phyloP scores from a whole-genome alignment of 2,329 filamentous ascomycete species.

The Anthostomella pinea region DNA sequence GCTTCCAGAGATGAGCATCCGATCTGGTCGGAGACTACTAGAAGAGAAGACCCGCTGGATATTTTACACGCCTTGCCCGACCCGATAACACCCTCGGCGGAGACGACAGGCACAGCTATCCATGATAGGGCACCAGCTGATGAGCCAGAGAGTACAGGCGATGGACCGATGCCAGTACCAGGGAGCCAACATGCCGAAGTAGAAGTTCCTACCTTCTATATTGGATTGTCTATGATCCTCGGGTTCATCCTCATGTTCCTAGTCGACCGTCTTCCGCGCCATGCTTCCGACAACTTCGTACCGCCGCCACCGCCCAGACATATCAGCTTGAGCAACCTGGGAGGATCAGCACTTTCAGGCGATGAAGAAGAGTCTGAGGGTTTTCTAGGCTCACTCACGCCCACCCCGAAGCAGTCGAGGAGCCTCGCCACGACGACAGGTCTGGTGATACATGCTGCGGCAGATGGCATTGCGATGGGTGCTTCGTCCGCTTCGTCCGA shows the following conservation, averaged over 20 bases:
- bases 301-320: conserved; percentile 69
- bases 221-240: conserved; percentile 80
- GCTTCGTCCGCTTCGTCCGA: conserved; percentile 77
- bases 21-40: conserved; percentile 1
- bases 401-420: conserved; percentile 56
- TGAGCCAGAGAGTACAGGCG: conserved; percentile 15
- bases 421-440: conserved; percentile 84
- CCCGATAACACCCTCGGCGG: background rate
- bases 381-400: conserved; percentile 57
- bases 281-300: conserved; percentile 64
- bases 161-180: conserved; percentile 8
- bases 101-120: conserved; percentile 5
- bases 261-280: conserved; percentile 79
- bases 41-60: too few species aligned
- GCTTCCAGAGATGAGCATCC: too few species aligned
- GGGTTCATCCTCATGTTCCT: conserved; percentile 98
- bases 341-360: conserved; percentile 44
- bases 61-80: background rate
- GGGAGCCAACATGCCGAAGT: conserved; percentile 35
- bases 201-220: conserved; percentile 66
- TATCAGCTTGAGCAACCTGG: conserved; percentile 83
- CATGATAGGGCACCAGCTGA: conserved; percentile 20
- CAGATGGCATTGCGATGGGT: conserved; percentile 93
- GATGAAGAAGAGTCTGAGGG: conserved; percentile 57
- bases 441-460: conserved; percentile 91